Evolutionary conservation across 2,329 filamentous ascomycete genomes (phyloP).

Genomic region (Aspergillus candidus): DNA sequence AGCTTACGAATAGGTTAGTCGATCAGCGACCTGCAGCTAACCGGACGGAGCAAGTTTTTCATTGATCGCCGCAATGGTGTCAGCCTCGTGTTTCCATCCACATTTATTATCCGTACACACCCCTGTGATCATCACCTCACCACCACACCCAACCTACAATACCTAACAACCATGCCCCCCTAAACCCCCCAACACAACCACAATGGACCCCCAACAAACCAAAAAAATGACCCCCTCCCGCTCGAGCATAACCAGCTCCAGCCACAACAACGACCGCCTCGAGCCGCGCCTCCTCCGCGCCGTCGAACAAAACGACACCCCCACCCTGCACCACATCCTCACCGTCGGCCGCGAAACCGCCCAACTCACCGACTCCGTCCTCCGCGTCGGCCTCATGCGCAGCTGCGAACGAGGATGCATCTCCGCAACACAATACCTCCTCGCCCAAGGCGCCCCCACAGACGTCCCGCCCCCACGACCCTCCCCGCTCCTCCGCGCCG

Average conservation of each 20-base stretch:
- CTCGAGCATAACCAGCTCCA: constrained; percentile 31
- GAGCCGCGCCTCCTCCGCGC: constrained; percentile 39
- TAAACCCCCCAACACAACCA: constrained; percentile 4
- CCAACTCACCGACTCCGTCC: constrained; percentile 33
- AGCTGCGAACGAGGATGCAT: constrained; percentile 34
- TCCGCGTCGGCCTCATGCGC: constrained; percentile 37
- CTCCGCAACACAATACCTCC: constrained; percentile 28
- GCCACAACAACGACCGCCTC: constrained; percentile 27
- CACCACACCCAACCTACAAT: no score
- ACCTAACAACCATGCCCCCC: no score
- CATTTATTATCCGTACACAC: no score
- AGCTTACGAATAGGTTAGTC: no score
- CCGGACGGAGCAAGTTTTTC: no score
- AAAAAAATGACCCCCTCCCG: constrained; percentile 24
- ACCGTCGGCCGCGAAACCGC: constrained; percentile 28
- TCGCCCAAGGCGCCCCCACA: constrained; percentile 34
- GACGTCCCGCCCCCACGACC: constrained; percentile 26
- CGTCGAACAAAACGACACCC: constrained; percentile 32
- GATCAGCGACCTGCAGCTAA: no score
- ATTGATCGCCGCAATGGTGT: no score
- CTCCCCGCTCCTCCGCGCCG: constrained; percentile 34
- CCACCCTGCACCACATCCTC: constrained; percentile 28
- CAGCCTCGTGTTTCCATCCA: no score
- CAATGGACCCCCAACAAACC: not conserved
- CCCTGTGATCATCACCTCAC: no score